A percentile compares a stretch with the other conserved stretches of the same genome.
These are phyloP conservation scores for Inga leiocalycina DNA, from an alignment of 306 rosid species.

Conservation along the genomic window DNA sequence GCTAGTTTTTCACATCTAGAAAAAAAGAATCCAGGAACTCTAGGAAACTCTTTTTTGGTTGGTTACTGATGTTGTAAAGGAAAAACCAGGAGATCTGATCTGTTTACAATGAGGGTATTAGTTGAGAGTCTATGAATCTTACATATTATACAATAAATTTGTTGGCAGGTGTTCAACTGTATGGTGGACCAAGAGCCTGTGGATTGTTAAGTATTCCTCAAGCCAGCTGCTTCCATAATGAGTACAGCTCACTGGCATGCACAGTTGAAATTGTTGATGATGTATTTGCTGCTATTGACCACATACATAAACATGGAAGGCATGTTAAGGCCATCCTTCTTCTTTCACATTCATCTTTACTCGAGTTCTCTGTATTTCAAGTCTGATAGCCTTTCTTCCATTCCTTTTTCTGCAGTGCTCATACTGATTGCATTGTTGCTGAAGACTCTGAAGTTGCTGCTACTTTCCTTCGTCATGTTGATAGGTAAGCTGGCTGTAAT, in stretches of 20 bases:
- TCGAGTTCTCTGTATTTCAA: background rate
- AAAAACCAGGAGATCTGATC: background rate
- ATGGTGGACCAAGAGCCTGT: slow-evolving; percentile 84
- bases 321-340: slow-evolving; percentile 20
- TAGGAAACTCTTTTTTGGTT: background rate
- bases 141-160: slow-evolving; percentile 8
- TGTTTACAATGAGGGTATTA: background rate
- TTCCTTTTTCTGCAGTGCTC: slow-evolving; percentile 57
- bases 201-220: slow-evolving; percentile 50
- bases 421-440: slow-evolving; percentile 79
- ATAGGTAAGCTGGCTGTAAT: slow-evolving; percentile 50
- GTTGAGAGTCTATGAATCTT: slow-evolving; percentile 1
- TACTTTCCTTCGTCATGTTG: slow-evolving; percentile 67
- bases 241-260: slow-evolving; percentile 80
- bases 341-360: slow-evolving; percentile 1
- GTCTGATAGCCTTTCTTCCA: slow-evolving; percentile 12
- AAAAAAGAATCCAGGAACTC: background rate
- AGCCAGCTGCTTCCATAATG: slow-evolving; percentile 63
- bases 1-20: background rate
- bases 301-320: slow-evolving; percentile 82
- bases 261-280: slow-evolving; percentile 85
- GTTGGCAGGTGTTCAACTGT: slow-evolving; percentile 69
- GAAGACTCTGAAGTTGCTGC: slow-evolving; percentile 73
- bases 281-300: slow-evolving; percentile 73
- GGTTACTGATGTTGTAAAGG: background rate